Evolutionary conservation across 2,329 filamentous ascomycete species (phyloP).

Genomic region (Graphilbum ipis-grandicollis): DNA sequence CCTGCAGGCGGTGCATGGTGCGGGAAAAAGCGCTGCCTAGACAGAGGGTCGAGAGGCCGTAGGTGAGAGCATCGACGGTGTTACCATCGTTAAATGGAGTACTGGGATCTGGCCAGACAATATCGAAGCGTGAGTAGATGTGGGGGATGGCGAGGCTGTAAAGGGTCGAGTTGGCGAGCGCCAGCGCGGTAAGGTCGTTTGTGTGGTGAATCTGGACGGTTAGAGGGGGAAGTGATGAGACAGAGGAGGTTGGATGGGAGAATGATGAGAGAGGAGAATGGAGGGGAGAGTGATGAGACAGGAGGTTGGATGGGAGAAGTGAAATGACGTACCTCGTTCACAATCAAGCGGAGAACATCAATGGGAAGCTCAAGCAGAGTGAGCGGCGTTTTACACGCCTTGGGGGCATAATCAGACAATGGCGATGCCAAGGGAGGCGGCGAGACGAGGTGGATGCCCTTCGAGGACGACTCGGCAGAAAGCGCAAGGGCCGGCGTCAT

Average conservation of each 20-base stretch:
- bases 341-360: slow-evolving; percentile 61
- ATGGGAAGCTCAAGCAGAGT: slow-evolving; percentile 58
- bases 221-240: neutral
- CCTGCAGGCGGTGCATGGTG: slow-evolving; percentile 18
- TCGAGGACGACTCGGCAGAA: no score
- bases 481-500: slow-evolving; percentile 5
- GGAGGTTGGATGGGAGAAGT: no score
- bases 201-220: slow-evolving; percentile 51
- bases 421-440: neutral
- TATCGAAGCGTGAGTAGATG: slow-evolving; percentile 75
- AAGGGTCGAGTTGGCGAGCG: slow-evolving; percentile 60
- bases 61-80: slow-evolving; percentile 68
- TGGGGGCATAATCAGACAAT: no score
- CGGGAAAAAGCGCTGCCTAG: slow-evolving; percentile 38
- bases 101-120: slow-evolving; percentile 67
- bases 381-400: no score
- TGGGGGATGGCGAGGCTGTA: slow-evolving; percentile 59
- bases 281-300: neutral
- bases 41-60: slow-evolving; percentile 63
- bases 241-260: neutral
- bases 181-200: slow-evolving; percentile 64
- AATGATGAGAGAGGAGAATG: neutral
- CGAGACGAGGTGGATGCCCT: no score
- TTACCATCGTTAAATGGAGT: slow-evolving; percentile 46
- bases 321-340: slow-evolving; percentile 46